Base-by-base conservation (phyloP, 2,329 filamentous ascomycete species). In the Cladorrhinum sp. region DNA sequence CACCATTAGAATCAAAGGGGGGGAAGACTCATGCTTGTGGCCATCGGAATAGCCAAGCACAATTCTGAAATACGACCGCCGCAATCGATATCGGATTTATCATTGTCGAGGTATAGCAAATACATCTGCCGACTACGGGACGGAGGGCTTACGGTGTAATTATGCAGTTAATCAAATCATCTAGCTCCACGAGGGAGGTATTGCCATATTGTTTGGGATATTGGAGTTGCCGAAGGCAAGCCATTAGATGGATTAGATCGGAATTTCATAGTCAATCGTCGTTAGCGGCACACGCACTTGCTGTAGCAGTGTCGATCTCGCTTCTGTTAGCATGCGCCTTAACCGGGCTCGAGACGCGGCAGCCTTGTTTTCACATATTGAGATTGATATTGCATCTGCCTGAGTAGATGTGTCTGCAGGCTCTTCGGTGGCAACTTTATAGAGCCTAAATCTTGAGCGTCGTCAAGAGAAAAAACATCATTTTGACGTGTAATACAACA, bases 391-490 rank as follows among this genome's bases (percentile, higher is more conserved):
- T 55, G 45, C 32, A 53, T 24, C 13, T 18, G 18, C 41, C 29
- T 20, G 10, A 55, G 51, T 27, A 29, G 45, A 9, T 25, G 36
- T 51, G 22, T 20, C 38, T 55, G 41, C 53, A 29, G 36, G 52
- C 48, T 29, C 57, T 20, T 23, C 25, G 55, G 57, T 51, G 59
- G 50, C 50, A 36, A 36, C 16, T n/a, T 24, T 41, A 53, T 50
- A 60, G 54, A 60, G 62, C 50, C 62, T 64, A 64, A 64, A 64
- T 60, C 22, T 13, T 55, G 5, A 12, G n/a, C 16, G 20, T 45
- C 36, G n/a, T 38, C 27, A 53, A 50, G 6, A 59, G 18, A 49
- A 53, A 55, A 57, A 20, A 50, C 20, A 60, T 60, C 58, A 55
- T n/a, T 13, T 36, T 23, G 22, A 27, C 18, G 18, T 29, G 10